Evolutionary conservation across 352 stramenopile genomes (phyloP).

Genomic region (Phytophthora sp.): DNA sequence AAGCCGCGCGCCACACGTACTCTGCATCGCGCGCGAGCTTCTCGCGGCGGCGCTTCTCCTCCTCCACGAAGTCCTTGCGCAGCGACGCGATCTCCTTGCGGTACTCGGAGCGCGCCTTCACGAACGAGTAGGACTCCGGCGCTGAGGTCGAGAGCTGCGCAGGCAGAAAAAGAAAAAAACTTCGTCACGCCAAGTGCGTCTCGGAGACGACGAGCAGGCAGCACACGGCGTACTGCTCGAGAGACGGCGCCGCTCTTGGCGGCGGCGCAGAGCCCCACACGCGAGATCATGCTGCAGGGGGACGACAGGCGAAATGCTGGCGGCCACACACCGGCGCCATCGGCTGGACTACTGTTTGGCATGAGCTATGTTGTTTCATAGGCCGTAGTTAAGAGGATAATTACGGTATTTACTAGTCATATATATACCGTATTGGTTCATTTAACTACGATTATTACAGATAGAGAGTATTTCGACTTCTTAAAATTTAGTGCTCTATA

Average conservation of each 20-base stretch:
- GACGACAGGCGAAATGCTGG: slow-evolving; percentile 26
- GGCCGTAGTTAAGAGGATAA: too few relatives aligned
- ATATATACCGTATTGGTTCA: too few relatives aligned
- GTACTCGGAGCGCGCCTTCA: slow-evolving; percentile 76
- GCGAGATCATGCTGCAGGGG: slow-evolving; percentile 38
- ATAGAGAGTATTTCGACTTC: too few relatives aligned
- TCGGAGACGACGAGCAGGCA: background rate
- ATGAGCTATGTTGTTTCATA: too few relatives aligned
- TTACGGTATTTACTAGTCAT: too few relatives aligned
- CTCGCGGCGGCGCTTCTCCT: slow-evolving; percentile 73
- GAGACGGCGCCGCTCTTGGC: slow-evolving; percentile 32
- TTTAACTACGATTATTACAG: too few relatives aligned
- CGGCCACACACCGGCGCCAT: slow-evolving; percentile 32
- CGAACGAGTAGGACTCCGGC: slow-evolving; percentile 72
- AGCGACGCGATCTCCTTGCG: slow-evolving; percentile 65
- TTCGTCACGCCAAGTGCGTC: background rate
- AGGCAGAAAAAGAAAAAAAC: background rate
- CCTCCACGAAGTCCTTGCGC: slow-evolving; percentile 77
- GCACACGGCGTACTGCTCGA: slow-evolving; percentile 34
- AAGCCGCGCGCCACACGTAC: too few relatives aligned
- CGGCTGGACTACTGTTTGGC: too few relatives aligned
- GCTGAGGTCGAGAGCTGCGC: slow-evolving; percentile 50
- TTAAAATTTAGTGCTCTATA: too few relatives aligned
- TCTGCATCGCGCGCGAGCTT: slow-evolving; percentile 86
- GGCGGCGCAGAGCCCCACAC: slow-evolving; percentile 31